phyloP scores from a whole-genome alignment of 2,329 filamentous ascomycete species.

The Aspergillus carbonarius region DNA sequence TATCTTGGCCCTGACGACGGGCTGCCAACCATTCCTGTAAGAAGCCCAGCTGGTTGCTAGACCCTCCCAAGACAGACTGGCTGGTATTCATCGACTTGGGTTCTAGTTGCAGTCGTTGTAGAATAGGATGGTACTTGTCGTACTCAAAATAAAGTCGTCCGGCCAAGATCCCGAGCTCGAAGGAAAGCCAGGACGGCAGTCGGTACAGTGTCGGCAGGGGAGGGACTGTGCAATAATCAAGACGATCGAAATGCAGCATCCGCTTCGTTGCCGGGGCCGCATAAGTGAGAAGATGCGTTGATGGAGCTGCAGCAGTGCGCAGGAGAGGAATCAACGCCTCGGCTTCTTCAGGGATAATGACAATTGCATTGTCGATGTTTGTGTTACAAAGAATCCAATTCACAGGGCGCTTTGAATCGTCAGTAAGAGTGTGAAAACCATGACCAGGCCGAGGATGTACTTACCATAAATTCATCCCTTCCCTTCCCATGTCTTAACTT shows the following conservation, averaged over 20 bases:
- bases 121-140: slow-evolving; percentile 21
- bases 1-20: slow-evolving; percentile 36
- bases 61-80: not conserved
- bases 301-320: slow-evolving; percentile 7
- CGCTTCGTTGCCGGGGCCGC: slow-evolving; percentile 59
- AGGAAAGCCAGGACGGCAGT: slow-evolving; percentile 54
- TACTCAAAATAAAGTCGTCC: slow-evolving; percentile 57
- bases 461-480: slow-evolving; percentile 15
- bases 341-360: slow-evolving; percentile 64
- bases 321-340: slow-evolving; percentile 55
- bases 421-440: not conserved
- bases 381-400: slow-evolving; percentile 63
- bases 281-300: slow-evolving; percentile 56
- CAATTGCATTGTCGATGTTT: slow-evolving; percentile 49
- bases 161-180: slow-evolving; percentile 61
- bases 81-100: not conserved
- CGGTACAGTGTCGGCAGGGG: slow-evolving; percentile 40
- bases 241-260: slow-evolving; percentile 60
- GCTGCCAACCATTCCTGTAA: slow-evolving; percentile 36
- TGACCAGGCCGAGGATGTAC: not conserved
- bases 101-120: not conserved
- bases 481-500: slow-evolving; percentile 2
- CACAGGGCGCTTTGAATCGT: slow-evolving; percentile 34
- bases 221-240: slow-evolving; percentile 57
- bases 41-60: slow-evolving; percentile 25